phyloP scores from a whole-genome alignment of 192 early-diverging fungal species.

The Rhizophlyctis rosea region DNA sequence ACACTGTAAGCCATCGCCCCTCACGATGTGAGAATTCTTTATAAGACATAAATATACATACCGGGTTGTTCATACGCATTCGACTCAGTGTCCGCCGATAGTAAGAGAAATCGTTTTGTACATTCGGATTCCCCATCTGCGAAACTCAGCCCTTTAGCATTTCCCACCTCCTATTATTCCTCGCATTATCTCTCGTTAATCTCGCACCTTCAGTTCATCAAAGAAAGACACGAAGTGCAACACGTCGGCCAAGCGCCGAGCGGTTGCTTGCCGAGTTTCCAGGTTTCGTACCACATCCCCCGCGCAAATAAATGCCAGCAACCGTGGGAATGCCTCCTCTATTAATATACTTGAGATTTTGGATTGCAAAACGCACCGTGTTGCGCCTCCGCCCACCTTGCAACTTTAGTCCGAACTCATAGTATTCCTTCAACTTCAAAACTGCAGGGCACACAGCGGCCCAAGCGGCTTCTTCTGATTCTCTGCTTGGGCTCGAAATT shows the following conservation, averaged over 20 bases:
- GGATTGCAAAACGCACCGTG: too few relatives aligned
- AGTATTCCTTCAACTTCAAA: constrained; percentile 72
- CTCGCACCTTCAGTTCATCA: constrained; percentile 85
- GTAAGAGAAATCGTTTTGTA: constrained; percentile 98
- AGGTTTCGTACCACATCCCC: constrained; percentile 57
- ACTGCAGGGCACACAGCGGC: constrained; percentile 78
- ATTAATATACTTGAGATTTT: too few relatives aligned
- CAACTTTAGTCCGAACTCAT: constrained; percentile 73
- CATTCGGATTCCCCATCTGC: constrained; percentile 72
- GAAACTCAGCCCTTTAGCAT: constrained; percentile 12
- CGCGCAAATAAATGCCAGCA: constrained; percentile 46
- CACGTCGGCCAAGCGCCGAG: constrained; percentile 76
- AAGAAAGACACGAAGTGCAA: constrained; percentile 88
- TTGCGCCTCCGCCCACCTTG: background rate
- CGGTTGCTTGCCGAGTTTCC: constrained; percentile 73
- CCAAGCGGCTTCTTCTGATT: constrained; percentile 90
- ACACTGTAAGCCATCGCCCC: too few relatives aligned
- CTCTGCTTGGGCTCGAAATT: constrained; percentile 75
- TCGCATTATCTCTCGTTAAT: background rate
- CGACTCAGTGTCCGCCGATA: constrained; percentile 87
- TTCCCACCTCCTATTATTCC: background rate
- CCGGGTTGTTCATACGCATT: constrained; percentile 61
- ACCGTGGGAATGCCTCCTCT: constrained; percentile 44
- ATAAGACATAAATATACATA: background rate
- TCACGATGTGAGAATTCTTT: background rate